These are phyloP conservation scores for Pseudonitzschia multiseries DNA, from an alignment of 108 stramenopile genomes.

Conservation along the genomic window DNA sequence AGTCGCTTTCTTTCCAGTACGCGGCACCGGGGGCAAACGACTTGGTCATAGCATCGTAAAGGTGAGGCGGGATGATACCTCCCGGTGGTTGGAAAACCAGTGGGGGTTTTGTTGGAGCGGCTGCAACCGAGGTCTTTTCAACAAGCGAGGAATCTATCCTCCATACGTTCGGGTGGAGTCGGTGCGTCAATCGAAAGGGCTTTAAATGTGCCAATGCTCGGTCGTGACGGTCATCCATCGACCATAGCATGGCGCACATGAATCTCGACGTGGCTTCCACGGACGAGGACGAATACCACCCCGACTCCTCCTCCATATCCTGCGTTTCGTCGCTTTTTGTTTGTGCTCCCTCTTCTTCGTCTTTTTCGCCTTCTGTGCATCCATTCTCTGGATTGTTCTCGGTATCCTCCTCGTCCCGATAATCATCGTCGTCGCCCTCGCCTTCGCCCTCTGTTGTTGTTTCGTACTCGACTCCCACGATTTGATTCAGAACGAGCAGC, in stretches of 20 bases:
- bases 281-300: conserved; percentile 56
- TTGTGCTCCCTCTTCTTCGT: neutral
- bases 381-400: conserved; percentile 11
- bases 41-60: conserved; percentile 57
- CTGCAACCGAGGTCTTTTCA: neutral
- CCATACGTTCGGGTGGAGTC: conserved; percentile 87
- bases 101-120: conserved; percentile 17
- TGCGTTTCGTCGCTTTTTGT: conserved; percentile 26
- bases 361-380: conserved; percentile 14
- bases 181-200: conserved; percentile 71
- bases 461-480: conserved; percentile 60
- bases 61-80: conserved; percentile 49
- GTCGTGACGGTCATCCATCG: conserved; percentile 61
- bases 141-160: conserved; percentile 17
- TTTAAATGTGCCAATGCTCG: conserved; percentile 49
- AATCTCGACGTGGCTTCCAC: conserved; percentile 79
- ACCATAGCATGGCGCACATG: conserved; percentile 75
- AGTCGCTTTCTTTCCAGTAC: conserved; percentile 80
- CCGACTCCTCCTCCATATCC: conserved; percentile 18
- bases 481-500: conserved; percentile 67
- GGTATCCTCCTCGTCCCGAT: conserved; percentile 39
- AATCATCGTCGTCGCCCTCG: conserved; percentile 12
- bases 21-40: conserved; percentile 66
- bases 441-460: conserved; percentile 43
- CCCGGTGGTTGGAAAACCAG: conserved; percentile 23